phyloP scores from a whole-genome alignment of 148 eudicot species.

The Rhododendron griersonianum region DNA sequence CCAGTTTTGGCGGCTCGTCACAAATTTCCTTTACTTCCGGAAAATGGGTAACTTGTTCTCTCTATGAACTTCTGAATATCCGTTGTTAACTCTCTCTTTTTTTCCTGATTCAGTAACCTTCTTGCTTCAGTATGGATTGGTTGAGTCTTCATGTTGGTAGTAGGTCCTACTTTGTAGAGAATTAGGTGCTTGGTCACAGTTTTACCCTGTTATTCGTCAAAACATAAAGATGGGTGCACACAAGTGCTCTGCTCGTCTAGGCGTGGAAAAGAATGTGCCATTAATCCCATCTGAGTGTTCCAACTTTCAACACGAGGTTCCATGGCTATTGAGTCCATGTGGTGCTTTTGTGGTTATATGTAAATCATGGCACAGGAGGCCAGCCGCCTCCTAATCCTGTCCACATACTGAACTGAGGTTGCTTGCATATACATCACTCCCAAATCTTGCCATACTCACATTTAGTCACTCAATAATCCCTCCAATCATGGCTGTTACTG shows the following conservation, averaged over 20 bases:
- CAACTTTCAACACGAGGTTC: background rate
- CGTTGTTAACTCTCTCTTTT: background rate
- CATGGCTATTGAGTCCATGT: background rate
- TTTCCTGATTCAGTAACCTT: background rate
- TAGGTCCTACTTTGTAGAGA: background rate
- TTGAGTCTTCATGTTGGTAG: background rate
- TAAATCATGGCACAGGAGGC: background rate
- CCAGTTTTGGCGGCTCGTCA: conserved; percentile 88
- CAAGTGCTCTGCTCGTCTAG: background rate
- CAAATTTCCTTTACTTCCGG: conserved; percentile 92
- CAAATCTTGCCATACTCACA: background rate
- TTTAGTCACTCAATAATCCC: background rate
- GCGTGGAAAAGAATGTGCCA: background rate
- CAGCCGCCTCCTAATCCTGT: background rate
- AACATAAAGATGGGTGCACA: background rate
- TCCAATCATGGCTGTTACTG: background rate
- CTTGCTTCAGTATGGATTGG: background rate
- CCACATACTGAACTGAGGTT: background rate
- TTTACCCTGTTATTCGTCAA: background rate
- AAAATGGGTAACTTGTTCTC: conserved; percentile 70
- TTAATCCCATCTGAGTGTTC: background rate
- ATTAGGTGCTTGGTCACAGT: background rate
- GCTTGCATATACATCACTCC: background rate
- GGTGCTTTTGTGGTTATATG: background rate
- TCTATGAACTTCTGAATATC: background rate